Evolutionary conservation across 1,284 basidiomycete species (phyloP), one percentile per base, ranked within the genome.

Genomic region (Agaricales sp.): DNA sequence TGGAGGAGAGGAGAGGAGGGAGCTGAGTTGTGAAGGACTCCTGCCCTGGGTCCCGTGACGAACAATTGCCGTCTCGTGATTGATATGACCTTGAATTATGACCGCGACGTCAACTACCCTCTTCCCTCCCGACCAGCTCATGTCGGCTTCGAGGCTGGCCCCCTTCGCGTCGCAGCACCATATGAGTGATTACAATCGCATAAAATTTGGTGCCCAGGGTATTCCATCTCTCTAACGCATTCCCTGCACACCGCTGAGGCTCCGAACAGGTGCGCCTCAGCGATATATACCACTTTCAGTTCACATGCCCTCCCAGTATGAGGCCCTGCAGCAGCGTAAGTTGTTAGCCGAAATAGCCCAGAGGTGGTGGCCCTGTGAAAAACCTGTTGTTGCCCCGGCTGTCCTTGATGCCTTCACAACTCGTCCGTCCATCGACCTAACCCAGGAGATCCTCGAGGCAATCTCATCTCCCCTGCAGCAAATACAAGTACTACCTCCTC

Each of bases 141-240:
- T 35, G 20, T 20, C 18, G 20, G 39, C 20, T 49, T 48, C 52
- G n/a, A 50, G 81, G 74, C 75, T 87, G 50, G 70, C 73, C 4
- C 65, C 63, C 14, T 64, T 87, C 16, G 85, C 86, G 3, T 88
- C 86, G 4, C 88, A 92, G 59, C 87, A 90, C 68, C 90, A 92
- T 51, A 56, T 64, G 50, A 87, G 83, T 64, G 82, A 87, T 44
- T 92, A 92, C 63, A 86, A 78, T 57, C 71, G 77, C 50, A 64
- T 80, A n/a, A 92, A 92, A 62, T 84, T 78, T 55, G 89, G 87
- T 12, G 68, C 73, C 2, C 64, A 71, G 57, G 87, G 87, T 82
- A 51, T 43, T 45, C 41, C 18, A 26, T 39, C 16, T 50, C 22
- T 39, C 19, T n/a, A n/a, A n/a, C n/a, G n/a, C n/a, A n/a, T n/a